A percentile compares a stretch with the other conserved stretches of the same genome.
These are phyloP conservation scores for Mortierella hygrophila DNA, from an alignment of 192 early-diverging fungal species.

Conservation along the genomic window DNA sequence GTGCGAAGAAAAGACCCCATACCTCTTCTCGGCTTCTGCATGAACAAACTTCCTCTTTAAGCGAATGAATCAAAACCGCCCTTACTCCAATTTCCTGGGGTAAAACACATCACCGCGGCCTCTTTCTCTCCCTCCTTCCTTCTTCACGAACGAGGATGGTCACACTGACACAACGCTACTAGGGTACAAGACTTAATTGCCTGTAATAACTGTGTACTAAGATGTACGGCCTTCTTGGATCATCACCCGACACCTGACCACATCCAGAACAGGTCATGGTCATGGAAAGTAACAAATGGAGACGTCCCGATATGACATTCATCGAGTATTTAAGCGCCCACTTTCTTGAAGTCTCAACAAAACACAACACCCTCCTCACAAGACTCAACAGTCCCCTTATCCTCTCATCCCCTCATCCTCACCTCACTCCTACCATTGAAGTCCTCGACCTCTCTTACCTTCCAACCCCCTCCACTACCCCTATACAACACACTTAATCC, in stretches of 20 bases:
- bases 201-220: neutral
- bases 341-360: neutral
- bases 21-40: neutral
- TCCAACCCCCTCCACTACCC: neutral
- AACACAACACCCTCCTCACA: neutral
- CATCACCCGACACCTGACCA: neutral
- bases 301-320: neutral
- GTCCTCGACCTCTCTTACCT: neutral
- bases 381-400: neutral
- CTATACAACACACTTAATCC: neutral
- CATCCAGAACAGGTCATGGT: neutral
- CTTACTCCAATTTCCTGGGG: neutral
- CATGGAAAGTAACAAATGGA: neutral
- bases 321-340: neutral
- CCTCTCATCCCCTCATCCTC: too few relatives aligned
- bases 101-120: neutral
- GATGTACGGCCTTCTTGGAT: neutral
- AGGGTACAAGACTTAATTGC: neutral
- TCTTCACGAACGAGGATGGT: too few relatives aligned
- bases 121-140: neutral
- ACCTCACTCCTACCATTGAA: neutral
- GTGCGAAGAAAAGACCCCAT: neutral
- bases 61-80: neutral
- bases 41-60: neutral
- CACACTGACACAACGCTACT: too few relatives aligned